phyloP scores from a whole-genome alignment of 495 filamentous ascomycete genomes.

The Aspergillus bertholletiae region DNA sequence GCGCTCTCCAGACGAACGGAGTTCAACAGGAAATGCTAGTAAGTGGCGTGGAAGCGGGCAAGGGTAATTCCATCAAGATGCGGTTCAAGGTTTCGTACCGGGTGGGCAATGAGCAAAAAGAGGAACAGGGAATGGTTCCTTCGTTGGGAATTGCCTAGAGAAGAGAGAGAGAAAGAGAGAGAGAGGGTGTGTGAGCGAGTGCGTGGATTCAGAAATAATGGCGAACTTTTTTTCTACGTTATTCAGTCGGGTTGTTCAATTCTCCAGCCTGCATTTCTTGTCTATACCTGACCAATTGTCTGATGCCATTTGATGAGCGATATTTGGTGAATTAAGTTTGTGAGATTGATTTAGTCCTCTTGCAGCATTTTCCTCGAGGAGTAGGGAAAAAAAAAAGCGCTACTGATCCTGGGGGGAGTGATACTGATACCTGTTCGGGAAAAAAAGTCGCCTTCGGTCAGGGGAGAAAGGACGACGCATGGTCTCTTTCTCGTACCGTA shows the following conservation, averaged over 20 bases:
- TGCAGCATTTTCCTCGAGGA: too few relatives aligned
- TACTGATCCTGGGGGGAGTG: too few relatives aligned
- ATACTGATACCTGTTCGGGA: too few relatives aligned
- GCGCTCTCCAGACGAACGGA: constrained; percentile 68
- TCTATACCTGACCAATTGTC: not conserved
- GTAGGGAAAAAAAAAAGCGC: too few relatives aligned
- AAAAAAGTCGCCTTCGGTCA: too few relatives aligned
- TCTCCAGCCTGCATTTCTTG: constrained; percentile 4
- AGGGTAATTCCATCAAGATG: constrained; percentile 77
- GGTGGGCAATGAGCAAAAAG: constrained; percentile 58
- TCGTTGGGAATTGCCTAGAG: constrained; percentile 73
- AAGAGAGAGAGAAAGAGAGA: not conserved
- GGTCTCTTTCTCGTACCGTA: too few relatives aligned
- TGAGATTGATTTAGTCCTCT: not conserved
- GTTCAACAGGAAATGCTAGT: constrained; percentile 82
- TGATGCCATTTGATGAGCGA: not conserved
- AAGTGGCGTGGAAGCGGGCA: constrained; percentile 63
- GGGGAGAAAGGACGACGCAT: too few relatives aligned
- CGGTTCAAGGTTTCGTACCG: constrained; percentile 84
- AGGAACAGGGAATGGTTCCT: constrained; percentile 89
- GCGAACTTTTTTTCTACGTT: not conserved
- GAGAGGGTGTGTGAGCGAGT: too few relatives aligned
- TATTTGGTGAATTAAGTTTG: not conserved
- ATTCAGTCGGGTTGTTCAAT: not conserved
- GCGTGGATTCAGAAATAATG: not conserved